Percentiles rank a stretch among this genome's conserved stretches.
Conservation (phyloP, 441 rosid species). For the Syzygium malaccense region DNA sequence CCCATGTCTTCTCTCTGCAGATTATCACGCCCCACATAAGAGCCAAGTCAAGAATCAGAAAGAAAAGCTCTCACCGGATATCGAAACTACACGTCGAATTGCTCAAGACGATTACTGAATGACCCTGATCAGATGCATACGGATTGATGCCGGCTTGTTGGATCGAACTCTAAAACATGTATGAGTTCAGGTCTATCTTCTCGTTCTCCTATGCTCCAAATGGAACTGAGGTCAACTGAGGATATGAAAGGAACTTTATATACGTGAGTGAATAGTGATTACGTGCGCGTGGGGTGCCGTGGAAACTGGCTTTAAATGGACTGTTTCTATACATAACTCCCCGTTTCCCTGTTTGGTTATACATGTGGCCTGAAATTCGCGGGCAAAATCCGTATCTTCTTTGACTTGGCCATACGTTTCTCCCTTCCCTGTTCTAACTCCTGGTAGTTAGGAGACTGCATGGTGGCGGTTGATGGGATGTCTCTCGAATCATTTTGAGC, state of each 20-base stretch:
- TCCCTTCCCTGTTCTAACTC: not conserved
- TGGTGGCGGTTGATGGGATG: not conserved
- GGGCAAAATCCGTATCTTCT: not conserved
- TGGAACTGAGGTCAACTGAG: not conserved
- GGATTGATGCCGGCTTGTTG: not conserved
- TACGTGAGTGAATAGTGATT: not conserved
- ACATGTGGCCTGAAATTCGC: not conserved
- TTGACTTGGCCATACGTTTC: not conserved
- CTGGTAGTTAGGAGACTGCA: not conserved
- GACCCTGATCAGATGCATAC: not conserved
- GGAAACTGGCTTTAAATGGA: not conserved
- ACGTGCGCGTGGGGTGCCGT: not conserved
- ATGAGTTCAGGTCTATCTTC: not conserved
- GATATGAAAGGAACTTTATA: not conserved
- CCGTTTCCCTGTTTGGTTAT: not conserved
- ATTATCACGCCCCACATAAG: not conserved
- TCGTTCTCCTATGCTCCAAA: not conserved
- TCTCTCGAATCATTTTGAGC: not conserved
- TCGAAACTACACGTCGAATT: not conserved
- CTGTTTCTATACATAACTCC: not conserved
- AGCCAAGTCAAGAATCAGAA: not conserved
- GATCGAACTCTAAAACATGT: not conserved
- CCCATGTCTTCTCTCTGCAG: conserved; percentile 75
- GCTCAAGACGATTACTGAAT: not conserved
- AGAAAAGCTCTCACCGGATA: not conserved